These are phyloP conservation scores for Microcyclospora pomicola DNA, from an alignment of 2,329 filamentous ascomycete species.

Conservation along the genomic window DNA sequence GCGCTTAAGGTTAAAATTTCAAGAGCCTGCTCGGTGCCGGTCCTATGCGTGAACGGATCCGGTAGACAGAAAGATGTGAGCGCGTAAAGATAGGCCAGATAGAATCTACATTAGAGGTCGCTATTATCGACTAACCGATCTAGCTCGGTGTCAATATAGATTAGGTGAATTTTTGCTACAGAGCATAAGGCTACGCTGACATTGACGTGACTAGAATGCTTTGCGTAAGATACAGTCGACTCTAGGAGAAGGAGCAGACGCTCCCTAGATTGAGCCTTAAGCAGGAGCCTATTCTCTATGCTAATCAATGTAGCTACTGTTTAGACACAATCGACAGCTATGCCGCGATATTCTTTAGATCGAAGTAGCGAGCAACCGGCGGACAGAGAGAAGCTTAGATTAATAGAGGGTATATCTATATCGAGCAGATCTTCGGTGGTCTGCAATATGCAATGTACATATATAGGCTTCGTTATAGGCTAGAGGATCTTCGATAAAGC, in stretches of 20 bases:
- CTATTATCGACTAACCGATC: conserved; percentile 43
- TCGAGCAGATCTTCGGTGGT: not conserved
- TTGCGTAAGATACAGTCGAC: conserved; percentile 16
- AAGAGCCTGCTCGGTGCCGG: conserved; percentile 44
- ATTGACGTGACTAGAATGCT: conserved; percentile 32
- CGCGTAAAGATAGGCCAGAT: conserved; percentile 42
- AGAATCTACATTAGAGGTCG: conserved; percentile 24
- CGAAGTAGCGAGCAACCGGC: conserved; percentile 2
- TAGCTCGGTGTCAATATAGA: conserved; percentile 41
- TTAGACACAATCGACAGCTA: conserved; percentile 36
- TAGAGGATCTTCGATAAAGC: conserved; percentile 39
- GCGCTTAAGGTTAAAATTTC: conserved; percentile 10
- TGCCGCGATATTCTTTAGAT: conserved; percentile 11
- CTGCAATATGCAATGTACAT: conserved; percentile 8
- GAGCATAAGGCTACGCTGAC: conserved; percentile 20
- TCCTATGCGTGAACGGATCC: conserved; percentile 44
- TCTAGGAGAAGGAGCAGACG: conserved; percentile 38
- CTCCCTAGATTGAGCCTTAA: conserved; percentile 27
- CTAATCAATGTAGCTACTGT: conserved; percentile 48
- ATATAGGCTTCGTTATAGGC: conserved; percentile 5
- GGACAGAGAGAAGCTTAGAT: conserved; percentile 12
- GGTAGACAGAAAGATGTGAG: conserved; percentile 44
- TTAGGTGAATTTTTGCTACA: conserved; percentile 41
- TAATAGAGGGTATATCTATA: conserved; percentile 11
- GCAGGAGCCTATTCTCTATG: conserved; percentile 43